These are phyloP conservation scores for Dichomitus squalens DNA, from an alignment of 1,284 basidiomycete genomes.

Conservation along the genomic window DNA sequence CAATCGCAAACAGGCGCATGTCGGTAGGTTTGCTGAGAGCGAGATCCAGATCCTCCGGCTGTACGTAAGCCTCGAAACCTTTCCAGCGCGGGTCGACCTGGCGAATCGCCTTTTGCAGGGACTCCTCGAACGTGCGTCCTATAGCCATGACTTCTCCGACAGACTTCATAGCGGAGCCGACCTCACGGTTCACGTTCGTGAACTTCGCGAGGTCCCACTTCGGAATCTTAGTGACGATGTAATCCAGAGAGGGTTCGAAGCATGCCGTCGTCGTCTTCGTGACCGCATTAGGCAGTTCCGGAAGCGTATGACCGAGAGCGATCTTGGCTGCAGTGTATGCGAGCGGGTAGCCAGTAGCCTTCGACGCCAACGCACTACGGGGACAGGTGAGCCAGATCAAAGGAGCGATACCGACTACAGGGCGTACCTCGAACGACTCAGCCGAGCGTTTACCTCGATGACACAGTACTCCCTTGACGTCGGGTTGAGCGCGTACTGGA, in stretches of 20 bases:
- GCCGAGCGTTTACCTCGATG: conserved; percentile 96
- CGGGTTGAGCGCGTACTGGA: conserved; percentile 98
- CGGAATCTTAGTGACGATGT: conserved; percentile 99
- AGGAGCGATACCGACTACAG: conserved; percentile 1
- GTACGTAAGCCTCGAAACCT: conserved; percentile 80
- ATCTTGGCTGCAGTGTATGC: conserved; percentile 99
- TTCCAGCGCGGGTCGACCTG: conserved; percentile 94
- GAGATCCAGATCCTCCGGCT: conserved; percentile 83
- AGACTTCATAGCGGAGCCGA: conserved; percentile 98
- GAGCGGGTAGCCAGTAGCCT: conserved; percentile 98
- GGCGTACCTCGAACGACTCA: conserved; percentile 44
- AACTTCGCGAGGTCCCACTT: conserved; percentile 99
- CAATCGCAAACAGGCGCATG: conserved; percentile 95
- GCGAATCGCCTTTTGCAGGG: conserved; percentile 97
- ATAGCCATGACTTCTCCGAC: conserved; percentile 99
- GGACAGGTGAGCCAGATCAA: conserved; percentile 62
- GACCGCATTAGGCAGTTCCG: conserved; percentile 97
- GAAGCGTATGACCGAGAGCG: conserved; percentile 97
- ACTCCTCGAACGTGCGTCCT: conserved; percentile 98
- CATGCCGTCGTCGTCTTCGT: conserved; percentile 99
- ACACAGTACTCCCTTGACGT: conserved; percentile 94
- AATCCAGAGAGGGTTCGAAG: conserved; percentile 99
- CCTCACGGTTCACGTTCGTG: conserved; percentile 87
- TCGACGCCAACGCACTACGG: conserved; percentile 86
- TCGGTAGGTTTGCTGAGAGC: conserved; percentile 83